These are phyloP conservation scores for Rosa lucieae DNA, from an alignment of 306 rosid genomes.

Conservation along the genomic window DNA sequence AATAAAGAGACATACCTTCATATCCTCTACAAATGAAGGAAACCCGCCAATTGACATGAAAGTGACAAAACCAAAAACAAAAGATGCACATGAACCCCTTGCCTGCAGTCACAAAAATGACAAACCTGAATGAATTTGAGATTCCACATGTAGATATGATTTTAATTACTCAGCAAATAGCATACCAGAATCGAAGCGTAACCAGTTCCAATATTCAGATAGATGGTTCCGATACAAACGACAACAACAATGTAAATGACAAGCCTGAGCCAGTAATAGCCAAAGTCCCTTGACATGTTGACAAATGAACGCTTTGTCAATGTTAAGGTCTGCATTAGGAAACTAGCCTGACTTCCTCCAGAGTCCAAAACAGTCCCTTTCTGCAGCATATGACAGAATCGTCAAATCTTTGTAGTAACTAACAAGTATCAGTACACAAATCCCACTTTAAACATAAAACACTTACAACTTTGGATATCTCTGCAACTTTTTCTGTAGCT, in stretches of 20 bases:
- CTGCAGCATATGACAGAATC: conserved; percentile 42
- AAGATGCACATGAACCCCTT: conserved; percentile 97
- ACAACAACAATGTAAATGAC: conserved; percentile 89
- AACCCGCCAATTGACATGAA: conserved; percentile 98
- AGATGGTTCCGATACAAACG: conserved; percentile 85
- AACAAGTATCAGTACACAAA: not conserved
- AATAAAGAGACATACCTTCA: conserved; percentile 57
- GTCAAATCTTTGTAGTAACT: not conserved
- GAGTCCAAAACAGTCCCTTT: conserved; percentile 86
- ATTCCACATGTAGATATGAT: not conserved
- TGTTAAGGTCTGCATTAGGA: conserved; percentile 70
- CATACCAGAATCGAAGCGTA: conserved; percentile 88
- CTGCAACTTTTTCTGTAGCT: conserved; percentile 75
- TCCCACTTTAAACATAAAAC: not conserved
- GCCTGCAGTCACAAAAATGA: conserved; percentile 51
- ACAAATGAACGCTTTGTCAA: conserved; percentile 84
- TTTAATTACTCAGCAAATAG: not conserved
- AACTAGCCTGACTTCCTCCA: conserved; percentile 97
- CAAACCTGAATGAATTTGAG: conserved; percentile 10
- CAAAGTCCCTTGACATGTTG: conserved; percentile 99
- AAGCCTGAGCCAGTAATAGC: conserved; percentile 98
- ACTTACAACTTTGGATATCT: conserved; percentile 85
- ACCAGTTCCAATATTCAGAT: conserved; percentile 78
- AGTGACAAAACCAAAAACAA: conserved; percentile 91
- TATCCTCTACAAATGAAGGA: conserved; percentile 97